These are phyloP conservation scores for Fragilaria crotonensis DNA, from an alignment of 108 stramenopile species.

Conservation along the genomic window DNA sequence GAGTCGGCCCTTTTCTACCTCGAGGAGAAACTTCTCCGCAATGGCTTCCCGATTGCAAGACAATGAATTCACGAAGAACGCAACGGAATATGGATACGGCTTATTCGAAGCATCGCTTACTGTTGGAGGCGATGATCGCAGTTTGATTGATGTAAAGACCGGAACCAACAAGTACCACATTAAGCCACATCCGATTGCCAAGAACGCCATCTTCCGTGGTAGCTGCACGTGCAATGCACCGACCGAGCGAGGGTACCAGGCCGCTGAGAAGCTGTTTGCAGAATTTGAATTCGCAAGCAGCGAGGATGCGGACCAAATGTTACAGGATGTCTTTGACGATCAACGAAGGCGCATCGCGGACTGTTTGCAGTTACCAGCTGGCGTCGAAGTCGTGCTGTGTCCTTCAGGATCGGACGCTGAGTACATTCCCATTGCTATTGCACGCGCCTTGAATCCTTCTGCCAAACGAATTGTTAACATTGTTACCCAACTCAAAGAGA, in stretches of 20 bases:
- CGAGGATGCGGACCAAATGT: slow-evolving; percentile 11
- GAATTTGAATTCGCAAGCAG: slow-evolving; percentile 9
- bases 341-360: slow-evolving; percentile 38
- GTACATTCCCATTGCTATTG: slow-evolving; percentile 61
- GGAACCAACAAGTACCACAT: slow-evolving; percentile 63
- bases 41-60: neutral
- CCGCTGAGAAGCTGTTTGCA: slow-evolving; percentile 44
- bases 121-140: slow-evolving; percentile 54
- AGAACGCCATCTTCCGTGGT: slow-evolving; percentile 48
- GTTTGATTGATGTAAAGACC: slow-evolving; percentile 22
- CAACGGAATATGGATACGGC: slow-evolving; percentile 32
- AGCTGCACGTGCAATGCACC: slow-evolving; percentile 68
- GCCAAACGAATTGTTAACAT: slow-evolving; percentile 38
- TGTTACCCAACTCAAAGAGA: slow-evolving; percentile 48
- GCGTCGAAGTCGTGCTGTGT: slow-evolving; percentile 45
- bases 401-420: slow-evolving; percentile 68
- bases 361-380: slow-evolving; percentile 38
- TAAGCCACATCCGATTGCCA: slow-evolving; percentile 40
- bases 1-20: slow-evolving; percentile 14
- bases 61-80: slow-evolving; percentile 3
- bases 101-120: slow-evolving; percentile 53
- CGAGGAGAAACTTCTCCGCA: neutral
- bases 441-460: slow-evolving; percentile 34
- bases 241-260: slow-evolving; percentile 49
- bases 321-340: slow-evolving; percentile 36